Percentiles rank a stretch among this genome's conserved stretches.
These are phyloP conservation scores for Liquidambar formosana DNA, from an alignment of 164 flowering plant species.

Conservation along the genomic window DNA sequence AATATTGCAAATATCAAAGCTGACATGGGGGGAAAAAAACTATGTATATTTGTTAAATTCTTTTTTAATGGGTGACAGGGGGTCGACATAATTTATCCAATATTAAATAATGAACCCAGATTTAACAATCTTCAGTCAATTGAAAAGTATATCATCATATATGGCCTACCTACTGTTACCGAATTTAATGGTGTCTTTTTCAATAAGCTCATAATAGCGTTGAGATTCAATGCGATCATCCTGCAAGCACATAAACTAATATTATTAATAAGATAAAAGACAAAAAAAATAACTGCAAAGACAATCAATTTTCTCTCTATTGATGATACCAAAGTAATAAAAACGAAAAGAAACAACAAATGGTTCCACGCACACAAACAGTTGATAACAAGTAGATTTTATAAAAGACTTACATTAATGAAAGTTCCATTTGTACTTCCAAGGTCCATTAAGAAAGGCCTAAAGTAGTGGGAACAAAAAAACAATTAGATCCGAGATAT, in stretches of 20 bases:
- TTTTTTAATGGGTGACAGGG: not conserved
- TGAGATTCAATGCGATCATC: constrained; percentile 80
- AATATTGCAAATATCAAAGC: too few relatives aligned
- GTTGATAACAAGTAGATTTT: not conserved
- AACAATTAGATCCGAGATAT: constrained; percentile 16
- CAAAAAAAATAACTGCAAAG: not conserved
- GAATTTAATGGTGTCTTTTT: constrained; percentile 84
- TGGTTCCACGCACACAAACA: not conserved
- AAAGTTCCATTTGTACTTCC: constrained; percentile 98
- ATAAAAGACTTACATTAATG: constrained; percentile 66
- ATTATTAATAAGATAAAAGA: constrained; percentile 3
- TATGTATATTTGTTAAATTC: too few relatives aligned
- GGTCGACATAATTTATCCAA: not conserved
- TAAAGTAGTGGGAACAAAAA: constrained; percentile 17
- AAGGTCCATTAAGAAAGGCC: constrained; percentile 97
- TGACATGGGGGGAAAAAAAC: too few relatives aligned
- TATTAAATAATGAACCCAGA: not conserved
- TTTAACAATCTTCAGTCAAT: not conserved
- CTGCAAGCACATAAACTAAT: constrained; percentile 47
- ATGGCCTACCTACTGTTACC: constrained; percentile 87
- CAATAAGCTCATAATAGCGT: constrained; percentile 85
- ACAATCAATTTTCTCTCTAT: not conserved
- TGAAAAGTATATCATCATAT: not conserved
- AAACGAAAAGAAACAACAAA: not conserved
- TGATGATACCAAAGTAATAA: too few relatives aligned